phyloP scores from a whole-genome alignment of 306 rosid genomes.

The Ziziphus jujuba region DNA sequence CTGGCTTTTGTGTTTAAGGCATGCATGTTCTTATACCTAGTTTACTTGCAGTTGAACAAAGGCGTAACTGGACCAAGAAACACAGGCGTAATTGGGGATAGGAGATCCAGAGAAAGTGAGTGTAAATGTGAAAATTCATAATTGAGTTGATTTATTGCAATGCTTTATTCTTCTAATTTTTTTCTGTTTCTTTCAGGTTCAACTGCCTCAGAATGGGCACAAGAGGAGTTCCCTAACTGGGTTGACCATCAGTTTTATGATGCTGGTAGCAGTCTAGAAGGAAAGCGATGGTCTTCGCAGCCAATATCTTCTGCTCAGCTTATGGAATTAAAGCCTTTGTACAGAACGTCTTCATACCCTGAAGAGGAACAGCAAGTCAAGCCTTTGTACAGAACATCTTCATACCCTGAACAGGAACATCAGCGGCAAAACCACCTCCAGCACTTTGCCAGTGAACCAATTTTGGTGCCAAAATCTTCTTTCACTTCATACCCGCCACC shows the following conservation, averaged over 20 bases:
- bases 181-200: constrained; percentile 44
- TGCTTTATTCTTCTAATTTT: neutral
- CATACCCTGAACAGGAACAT: constrained; percentile 63
- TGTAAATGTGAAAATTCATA: constrained; percentile 10
- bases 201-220: constrained; percentile 62
- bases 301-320: constrained; percentile 34
- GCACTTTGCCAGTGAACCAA: constrained; percentile 65
- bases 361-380: constrained; percentile 37
- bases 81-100: constrained; percentile 61
- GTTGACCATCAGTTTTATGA: constrained; percentile 48
- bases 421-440: constrained; percentile 38
- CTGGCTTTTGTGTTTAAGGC: neutral
- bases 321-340: constrained; percentile 57
- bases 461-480: constrained; percentile 57
- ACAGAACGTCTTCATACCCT: constrained; percentile 88
- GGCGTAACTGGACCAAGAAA: constrained; percentile 57
- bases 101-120: constrained; percentile 83
- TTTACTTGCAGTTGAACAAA: constrained; percentile 58
- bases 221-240: constrained; percentile 48
- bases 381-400: constrained; percentile 75
- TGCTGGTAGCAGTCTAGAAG: constrained; percentile 44
- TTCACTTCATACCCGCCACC: constrained; percentile 55
- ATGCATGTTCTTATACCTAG: constrained; percentile 12
- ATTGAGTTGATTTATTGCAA: neutral
- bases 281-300: constrained; percentile 70